Evolutionary conservation across 495 filamentous ascomycete genomes (phyloP).

Genomic region (Neurospora cerealis): DNA sequence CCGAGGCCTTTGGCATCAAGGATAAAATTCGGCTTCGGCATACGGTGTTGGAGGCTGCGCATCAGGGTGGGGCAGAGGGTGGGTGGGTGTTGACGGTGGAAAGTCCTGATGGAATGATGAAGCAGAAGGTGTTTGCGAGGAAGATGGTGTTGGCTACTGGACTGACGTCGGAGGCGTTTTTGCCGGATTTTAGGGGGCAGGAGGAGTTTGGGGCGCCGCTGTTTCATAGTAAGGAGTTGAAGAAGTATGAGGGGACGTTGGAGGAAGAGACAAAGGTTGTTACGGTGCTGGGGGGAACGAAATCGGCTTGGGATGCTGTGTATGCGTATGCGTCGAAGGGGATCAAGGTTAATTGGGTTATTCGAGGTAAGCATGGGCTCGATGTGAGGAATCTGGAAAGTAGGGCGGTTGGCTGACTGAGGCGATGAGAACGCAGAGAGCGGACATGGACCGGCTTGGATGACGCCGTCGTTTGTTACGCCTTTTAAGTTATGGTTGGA

Average conservation of each 20-base stretch:
- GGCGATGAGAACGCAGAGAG: slow-evolving; percentile 29
- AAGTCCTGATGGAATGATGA: neutral
- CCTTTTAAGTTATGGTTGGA: slow-evolving; percentile 37
- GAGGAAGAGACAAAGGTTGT: slow-evolving; percentile 29
- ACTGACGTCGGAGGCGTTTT: slow-evolving; percentile 28
- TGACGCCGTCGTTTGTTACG: slow-evolving; percentile 47
- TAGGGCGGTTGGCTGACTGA: neutral
- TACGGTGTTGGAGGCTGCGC: slow-evolving; percentile 43
- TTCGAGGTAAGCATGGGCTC: slow-evolving; percentile 56
- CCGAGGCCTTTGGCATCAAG: slow-evolving; percentile 46
- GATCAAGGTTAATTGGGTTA: slow-evolving; percentile 65
- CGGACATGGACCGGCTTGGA: slow-evolving; percentile 65
- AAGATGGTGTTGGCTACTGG: slow-evolving; percentile 30
- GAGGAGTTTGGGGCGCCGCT: slow-evolving; percentile 40
- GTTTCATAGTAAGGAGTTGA: slow-evolving; percentile 53
- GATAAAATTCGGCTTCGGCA: slow-evolving; percentile 43
- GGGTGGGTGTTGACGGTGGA: slow-evolving; percentile 33
- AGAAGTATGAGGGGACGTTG: slow-evolving; percentile 16
- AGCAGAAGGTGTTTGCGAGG: slow-evolving; percentile 14
- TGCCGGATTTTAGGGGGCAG: slow-evolving; percentile 28
- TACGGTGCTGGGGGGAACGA: slow-evolving; percentile 60
- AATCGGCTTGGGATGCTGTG: slow-evolving; percentile 69
- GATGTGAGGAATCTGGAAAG: too few species aligned
- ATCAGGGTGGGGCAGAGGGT: slow-evolving; percentile 21
- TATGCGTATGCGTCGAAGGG: slow-evolving; percentile 58